Conservation (phyloP, 1,139 yeast species). For the Tardiomyces blankii region DNA sequence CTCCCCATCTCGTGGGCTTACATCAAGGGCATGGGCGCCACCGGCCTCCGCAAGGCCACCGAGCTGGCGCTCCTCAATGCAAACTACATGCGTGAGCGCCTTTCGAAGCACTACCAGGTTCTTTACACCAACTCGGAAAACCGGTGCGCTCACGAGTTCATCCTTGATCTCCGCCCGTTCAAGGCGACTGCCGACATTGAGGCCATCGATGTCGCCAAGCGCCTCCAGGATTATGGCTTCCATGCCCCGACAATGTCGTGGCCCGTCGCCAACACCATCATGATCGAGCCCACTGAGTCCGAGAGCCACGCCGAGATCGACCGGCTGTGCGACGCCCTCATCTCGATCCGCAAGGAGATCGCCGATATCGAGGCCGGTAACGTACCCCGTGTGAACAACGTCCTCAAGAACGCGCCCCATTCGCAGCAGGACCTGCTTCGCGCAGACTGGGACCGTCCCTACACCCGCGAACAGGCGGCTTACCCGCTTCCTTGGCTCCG, state of each 20-base stretch:
- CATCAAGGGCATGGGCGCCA: conserved; percentile 85
- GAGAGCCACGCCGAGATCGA: conserved; percentile 83
- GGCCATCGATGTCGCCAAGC: conserved; percentile 93
- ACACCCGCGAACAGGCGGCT: conserved; percentile 88
- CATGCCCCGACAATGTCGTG: conserved; percentile 99
- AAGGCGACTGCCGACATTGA: conserved; percentile 66
- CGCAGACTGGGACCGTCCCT: conserved; percentile 77
- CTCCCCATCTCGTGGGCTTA: conserved; percentile 91
- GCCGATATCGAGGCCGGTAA: conserved; percentile 61
- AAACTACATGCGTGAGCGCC: conserved; percentile 80
- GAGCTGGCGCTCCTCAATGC: conserved; percentile 89
- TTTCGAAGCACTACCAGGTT: conserved; percentile 60
- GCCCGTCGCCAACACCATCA: conserved; percentile 95
- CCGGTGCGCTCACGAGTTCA: conserved; percentile 95
- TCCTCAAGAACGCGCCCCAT: conserved; percentile 88
- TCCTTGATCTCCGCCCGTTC: conserved; percentile 79
- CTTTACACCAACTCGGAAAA: conserved; percentile 60
- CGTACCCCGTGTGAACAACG: conserved; percentile 45
- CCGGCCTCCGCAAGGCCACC: conserved; percentile 75
- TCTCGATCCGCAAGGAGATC: conserved; percentile 74
- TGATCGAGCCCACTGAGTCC: conserved; percentile 97
- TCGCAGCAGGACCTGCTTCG: conserved; percentile 66
- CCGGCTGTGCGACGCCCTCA: conserved; percentile 80
- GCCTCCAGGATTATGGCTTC: conserved; percentile 96
- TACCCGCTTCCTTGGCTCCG: conserved; percentile 72